phyloP scores from a whole-genome alignment of 495 filamentous ascomycete species.

The Tuber borchii region DNA sequence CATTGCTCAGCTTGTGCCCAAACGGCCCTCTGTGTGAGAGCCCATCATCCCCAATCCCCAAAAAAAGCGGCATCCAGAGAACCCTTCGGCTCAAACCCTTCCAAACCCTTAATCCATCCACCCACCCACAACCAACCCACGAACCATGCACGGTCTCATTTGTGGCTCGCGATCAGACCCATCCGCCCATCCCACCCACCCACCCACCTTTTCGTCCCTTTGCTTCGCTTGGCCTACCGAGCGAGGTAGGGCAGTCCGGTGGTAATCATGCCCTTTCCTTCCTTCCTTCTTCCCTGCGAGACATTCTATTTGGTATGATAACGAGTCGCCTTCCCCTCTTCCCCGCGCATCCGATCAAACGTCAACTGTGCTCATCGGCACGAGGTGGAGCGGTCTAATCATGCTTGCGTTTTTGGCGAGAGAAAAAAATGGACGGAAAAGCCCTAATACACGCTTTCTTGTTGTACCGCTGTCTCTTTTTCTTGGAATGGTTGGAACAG shows the following conservation, averaged over 20 bases:
- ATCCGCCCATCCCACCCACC: background rate
- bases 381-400: background rate
- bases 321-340: background rate
- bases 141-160: background rate
- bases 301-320: background rate
- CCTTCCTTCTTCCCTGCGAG: background rate
- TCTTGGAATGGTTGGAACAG: background rate
- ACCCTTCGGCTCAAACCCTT: background rate
- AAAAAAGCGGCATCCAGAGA: background rate
- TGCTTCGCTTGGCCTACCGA: background rate
- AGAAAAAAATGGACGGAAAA: background rate
- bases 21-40: background rate
- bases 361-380: background rate
- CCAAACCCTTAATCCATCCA: background rate
- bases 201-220: background rate
- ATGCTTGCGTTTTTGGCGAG: background rate
- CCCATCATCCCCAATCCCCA: background rate
- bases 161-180: slow-evolving; percentile 3
- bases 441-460: background rate
- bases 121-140: background rate
- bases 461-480: background rate
- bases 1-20: background rate
- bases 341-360: background rate
- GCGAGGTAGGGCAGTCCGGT: background rate
- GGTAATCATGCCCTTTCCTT: background rate